Evolutionary conservation across 257 asterid species (phyloP).

Genomic region (Solanum neorickii): DNA sequence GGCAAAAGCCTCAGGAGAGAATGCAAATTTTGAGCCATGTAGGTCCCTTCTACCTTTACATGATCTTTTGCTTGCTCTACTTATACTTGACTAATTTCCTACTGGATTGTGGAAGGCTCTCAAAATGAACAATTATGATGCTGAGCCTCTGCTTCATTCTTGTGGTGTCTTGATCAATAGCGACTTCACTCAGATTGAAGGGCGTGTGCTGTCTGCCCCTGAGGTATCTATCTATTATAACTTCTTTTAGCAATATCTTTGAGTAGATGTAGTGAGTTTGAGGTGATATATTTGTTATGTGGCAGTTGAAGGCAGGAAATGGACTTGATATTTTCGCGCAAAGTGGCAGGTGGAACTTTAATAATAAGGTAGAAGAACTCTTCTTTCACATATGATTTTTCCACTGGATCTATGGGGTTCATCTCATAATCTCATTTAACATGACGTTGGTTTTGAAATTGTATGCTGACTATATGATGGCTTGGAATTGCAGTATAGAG

Average conservation of each 20-base stretch:
- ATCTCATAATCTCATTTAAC: neutral
- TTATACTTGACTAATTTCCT: neutral
- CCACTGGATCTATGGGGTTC: neutral
- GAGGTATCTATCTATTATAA: conserved; percentile 24
- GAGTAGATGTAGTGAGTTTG: neutral
- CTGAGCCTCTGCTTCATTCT: conserved; percentile 66
- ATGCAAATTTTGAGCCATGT: conserved; percentile 57
- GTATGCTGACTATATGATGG: neutral
- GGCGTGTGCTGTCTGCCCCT: conserved; percentile 73
- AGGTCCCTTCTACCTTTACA: neutral
- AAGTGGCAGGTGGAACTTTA: conserved; percentile 86
- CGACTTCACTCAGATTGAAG: conserved; percentile 68
- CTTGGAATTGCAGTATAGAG: neutral
- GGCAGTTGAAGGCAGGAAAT: conserved; percentile 76
- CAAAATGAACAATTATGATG: conserved; percentile 58
- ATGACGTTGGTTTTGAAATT: neutral
- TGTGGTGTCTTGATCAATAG: conserved; percentile 55
- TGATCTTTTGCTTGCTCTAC: neutral
- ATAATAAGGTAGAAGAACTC: conserved; percentile 40
- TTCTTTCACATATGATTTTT: neutral
- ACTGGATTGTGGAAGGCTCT: conserved; percentile 43
- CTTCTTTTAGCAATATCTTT: neutral
- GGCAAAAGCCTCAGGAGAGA: conserved; percentile 83
- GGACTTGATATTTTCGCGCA: conserved; percentile 68
- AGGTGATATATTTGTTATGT: neutral